Evolutionary conservation across 305 asterid genomes (phyloP).

Genomic region (Solanum hybrid): DNA sequence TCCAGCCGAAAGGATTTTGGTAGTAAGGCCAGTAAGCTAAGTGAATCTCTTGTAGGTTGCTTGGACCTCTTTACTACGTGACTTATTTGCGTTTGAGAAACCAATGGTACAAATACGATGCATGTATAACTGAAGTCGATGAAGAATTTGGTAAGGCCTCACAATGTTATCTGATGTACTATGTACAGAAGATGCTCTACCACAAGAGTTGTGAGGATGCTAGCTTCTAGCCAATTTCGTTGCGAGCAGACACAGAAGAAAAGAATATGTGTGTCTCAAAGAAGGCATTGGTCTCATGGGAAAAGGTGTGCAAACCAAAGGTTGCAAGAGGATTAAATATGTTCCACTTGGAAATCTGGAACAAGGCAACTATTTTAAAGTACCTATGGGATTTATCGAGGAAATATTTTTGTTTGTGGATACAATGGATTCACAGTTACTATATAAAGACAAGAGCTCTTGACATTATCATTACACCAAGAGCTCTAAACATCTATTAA

Average conservation of each 20-base stretch:
- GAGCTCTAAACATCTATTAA: background rate
- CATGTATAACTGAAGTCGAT: conserved; percentile 64
- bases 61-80: conserved; percentile 65
- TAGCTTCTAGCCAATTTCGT: conserved; percentile 38
- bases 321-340: background rate
- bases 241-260: conserved; percentile 23
- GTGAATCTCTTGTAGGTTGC: conserved; percentile 45
- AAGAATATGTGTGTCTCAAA: background rate
- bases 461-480: background rate
- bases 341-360: background rate
- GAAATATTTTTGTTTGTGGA: background rate
- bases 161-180: conserved; percentile 60
- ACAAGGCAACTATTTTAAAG: background rate
- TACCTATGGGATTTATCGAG: background rate
- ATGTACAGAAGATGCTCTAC: conserved; percentile 40
- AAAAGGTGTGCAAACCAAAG: background rate
- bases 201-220: conserved; percentile 46
- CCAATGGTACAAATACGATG: conserved; percentile 71
- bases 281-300: background rate
- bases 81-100: conserved; percentile 48
- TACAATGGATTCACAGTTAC: background rate
- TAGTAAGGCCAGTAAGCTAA: conserved; percentile 32
- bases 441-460: background rate
- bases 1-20: conserved; percentile 11
- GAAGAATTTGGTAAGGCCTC: conserved; percentile 51